phyloP scores from a whole-genome alignment of 805 yeast genomes.

The Pichia ethanolica region DNA sequence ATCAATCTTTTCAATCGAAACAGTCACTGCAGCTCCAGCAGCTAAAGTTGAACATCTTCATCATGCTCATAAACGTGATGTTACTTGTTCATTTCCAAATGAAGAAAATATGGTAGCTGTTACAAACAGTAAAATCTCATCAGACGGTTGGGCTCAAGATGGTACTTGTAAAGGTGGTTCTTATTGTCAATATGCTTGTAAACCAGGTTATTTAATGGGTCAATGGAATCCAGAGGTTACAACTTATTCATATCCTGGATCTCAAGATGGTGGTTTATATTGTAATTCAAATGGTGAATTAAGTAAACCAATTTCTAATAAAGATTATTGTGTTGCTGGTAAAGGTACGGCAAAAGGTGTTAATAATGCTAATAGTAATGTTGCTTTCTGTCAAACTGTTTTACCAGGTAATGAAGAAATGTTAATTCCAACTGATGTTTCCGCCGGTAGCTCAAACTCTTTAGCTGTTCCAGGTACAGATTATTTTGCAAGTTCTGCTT shows the following conservation, averaged over 20 bases:
- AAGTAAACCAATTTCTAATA: slow-evolving; percentile 50
- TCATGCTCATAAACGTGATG: slow-evolving; percentile 7
- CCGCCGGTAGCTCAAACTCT: slow-evolving; percentile 37
- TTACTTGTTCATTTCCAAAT: slow-evolving; percentile 57
- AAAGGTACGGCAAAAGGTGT: slow-evolving; percentile 55
- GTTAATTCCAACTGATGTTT: slow-evolving; percentile 76
- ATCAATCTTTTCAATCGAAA: neutral
- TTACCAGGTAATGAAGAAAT: slow-evolving; percentile 92
- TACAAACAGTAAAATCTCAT: slow-evolving; percentile 39
- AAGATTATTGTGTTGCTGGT: slow-evolving; percentile 68
- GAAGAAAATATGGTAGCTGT: slow-evolving; percentile 64
- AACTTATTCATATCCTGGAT: slow-evolving; percentile 66
- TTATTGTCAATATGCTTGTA: slow-evolving; percentile 89
- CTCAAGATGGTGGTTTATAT: slow-evolving; percentile 76
- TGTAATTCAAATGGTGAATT: slow-evolving; percentile 67
- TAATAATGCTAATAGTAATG: slow-evolving; percentile 49
- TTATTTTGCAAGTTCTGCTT: slow-evolving; percentile 81
- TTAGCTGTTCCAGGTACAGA: slow-evolving; percentile 81
- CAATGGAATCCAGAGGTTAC: slow-evolving; percentile 83
- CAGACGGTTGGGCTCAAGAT: slow-evolving; percentile 87
- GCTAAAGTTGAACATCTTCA: slow-evolving; percentile 8
- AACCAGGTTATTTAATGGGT: slow-evolving; percentile 78
- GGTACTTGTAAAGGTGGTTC: slow-evolving; percentile 65
- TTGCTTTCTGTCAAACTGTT: slow-evolving; percentile 89
- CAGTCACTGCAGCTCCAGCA: slow-evolving; percentile 1